These are phyloP conservation scores for Heliocybe sulcata DNA, from an alignment of 1,284 basidiomycete species.

Conservation along the genomic window DNA sequence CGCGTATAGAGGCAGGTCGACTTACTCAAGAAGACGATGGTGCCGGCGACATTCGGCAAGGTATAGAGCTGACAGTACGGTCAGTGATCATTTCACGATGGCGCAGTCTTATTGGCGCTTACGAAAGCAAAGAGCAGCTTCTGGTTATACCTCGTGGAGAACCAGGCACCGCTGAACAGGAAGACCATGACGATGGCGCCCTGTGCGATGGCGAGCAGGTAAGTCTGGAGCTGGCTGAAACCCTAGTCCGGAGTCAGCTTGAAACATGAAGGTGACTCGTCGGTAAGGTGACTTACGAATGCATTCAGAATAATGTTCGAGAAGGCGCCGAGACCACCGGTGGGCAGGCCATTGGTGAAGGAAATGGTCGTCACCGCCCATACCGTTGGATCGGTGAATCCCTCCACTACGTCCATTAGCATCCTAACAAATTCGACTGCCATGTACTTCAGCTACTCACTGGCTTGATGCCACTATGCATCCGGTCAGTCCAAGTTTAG, in stretches of 20 bases:
- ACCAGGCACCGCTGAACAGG: slow-evolving; percentile 36
- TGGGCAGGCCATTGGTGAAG: slow-evolving; percentile 46
- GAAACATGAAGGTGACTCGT: slow-evolving; percentile 1
- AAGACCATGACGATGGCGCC: slow-evolving; percentile 41
- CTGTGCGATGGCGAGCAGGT: slow-evolving; percentile 44
- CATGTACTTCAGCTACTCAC: slow-evolving; percentile 15
- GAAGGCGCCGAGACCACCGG: slow-evolving; percentile 44
- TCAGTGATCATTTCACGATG: neutral
- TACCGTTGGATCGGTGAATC: slow-evolving; percentile 37
- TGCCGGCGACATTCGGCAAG: slow-evolving; percentile 39
- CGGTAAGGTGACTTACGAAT: slow-evolving; percentile 23
- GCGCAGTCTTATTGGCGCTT: slow-evolving; percentile 9
- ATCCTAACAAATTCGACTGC: neutral
- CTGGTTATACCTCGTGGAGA: slow-evolving; percentile 35
- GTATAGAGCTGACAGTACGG: slow-evolving; percentile 29
- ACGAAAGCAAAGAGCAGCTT: slow-evolving; percentile 36
- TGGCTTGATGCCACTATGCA: slow-evolving; percentile 28
- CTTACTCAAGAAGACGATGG: slow-evolving; percentile 34
- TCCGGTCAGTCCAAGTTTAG: neutral
- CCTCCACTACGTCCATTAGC: slow-evolving; percentile 27
- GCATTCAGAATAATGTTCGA: slow-evolving; percentile 28
- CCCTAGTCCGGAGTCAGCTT: slow-evolving; percentile 21
- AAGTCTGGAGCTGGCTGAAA: slow-evolving; percentile 40
- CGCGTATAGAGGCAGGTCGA: slow-evolving; percentile 14
- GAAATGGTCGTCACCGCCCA: slow-evolving; percentile 38